Evolutionary conservation across 768 basidiomycete genomes (phyloP).

Genomic region (Tremella fuciformis): DNA sequence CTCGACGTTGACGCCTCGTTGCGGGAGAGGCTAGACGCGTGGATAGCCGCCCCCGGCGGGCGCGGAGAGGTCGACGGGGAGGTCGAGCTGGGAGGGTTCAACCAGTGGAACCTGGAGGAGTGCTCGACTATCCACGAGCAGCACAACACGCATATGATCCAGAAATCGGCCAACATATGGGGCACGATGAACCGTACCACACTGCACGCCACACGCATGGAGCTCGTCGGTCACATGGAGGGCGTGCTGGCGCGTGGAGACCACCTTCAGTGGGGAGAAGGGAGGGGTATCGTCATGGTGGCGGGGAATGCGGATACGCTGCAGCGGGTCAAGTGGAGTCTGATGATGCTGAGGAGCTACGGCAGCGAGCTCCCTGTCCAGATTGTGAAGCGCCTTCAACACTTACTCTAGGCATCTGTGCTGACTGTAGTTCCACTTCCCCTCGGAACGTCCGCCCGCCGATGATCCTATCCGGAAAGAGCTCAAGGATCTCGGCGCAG

Average conservation of each 20-base stretch:
- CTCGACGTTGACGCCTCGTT: constrained; percentile 51
- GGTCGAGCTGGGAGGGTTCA: constrained; percentile 50
- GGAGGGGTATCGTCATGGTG: constrained; percentile 55
- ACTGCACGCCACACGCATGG: constrained; percentile 39
- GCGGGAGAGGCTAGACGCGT: constrained; percentile 48
- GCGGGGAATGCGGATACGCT: constrained; percentile 55
- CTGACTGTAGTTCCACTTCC: constrained; percentile 52
- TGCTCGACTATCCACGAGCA: constrained; percentile 40
- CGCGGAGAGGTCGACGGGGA: constrained; percentile 44
- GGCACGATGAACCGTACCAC: constrained; percentile 41
- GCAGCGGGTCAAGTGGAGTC: constrained; percentile 35
- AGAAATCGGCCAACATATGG: constrained; percentile 46
- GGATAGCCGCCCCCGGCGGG: constrained; percentile 51
- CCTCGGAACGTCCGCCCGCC: constrained; percentile 49
- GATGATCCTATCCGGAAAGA: constrained; percentile 49
- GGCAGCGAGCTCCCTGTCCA: constrained; percentile 42
- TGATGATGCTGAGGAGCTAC: constrained; percentile 37
- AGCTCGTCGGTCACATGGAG: constrained; percentile 45
- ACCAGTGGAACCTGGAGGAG: constrained; percentile 50
- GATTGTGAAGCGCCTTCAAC: constrained; percentile 29
- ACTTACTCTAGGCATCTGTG: background rate
- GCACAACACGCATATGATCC: constrained; percentile 47
- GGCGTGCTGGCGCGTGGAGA: constrained; percentile 24
- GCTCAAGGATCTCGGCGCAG: constrained; percentile 57
- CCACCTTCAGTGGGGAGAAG: constrained; percentile 36